Percentiles rank a stretch among this genome's conserved stretches.
These are phyloP conservation scores for Cercospora sp. DNA, from an alignment of 2,329 filamentous ascomycete species.

Conservation along the genomic window DNA sequence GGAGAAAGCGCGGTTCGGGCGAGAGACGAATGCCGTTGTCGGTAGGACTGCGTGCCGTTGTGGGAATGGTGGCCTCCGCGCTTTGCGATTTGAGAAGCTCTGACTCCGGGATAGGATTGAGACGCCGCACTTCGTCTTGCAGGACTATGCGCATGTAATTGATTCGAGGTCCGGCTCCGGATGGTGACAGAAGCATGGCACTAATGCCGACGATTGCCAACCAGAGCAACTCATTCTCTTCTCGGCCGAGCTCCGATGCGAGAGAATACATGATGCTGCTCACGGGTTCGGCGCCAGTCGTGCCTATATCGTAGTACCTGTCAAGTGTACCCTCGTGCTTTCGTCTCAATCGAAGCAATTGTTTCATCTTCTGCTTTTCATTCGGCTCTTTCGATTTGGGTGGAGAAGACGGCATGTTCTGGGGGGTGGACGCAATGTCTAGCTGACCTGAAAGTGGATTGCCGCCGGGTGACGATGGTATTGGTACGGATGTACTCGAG, in stretches of 20 bases:
- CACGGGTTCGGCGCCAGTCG: conserved; percentile 91
- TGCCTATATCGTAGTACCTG: conserved; percentile 81
- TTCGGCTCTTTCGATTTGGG: conserved; percentile 66
- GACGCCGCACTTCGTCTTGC: conserved; percentile 86
- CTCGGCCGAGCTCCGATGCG: conserved; percentile 88
- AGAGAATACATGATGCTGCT: conserved; percentile 93
- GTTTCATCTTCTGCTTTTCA: conserved; percentile 68
- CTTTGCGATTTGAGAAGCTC: conserved; percentile 57
- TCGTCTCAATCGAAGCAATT: conserved; percentile 71
- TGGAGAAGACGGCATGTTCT: conserved; percentile 53
- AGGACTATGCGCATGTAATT: conserved; percentile 78
- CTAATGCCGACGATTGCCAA: conserved; percentile 90
- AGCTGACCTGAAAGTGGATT: conserved; percentile 39
- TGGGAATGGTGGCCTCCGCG: conserved; percentile 81
- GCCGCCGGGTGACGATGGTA: conserved; percentile 63
- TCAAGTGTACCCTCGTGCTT: conserved; percentile 76
- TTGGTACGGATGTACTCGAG: conserved; percentile 70
- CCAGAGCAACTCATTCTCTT: conserved; percentile 97
- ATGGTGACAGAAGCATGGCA: conserved; percentile 75
- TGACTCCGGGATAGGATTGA: conserved; percentile 74
- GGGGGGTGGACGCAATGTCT: conserved; percentile 33
- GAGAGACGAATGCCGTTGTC: conserved; percentile 91
- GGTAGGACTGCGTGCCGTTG: conserved; percentile 81
- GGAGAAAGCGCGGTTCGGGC: conserved; percentile 87
- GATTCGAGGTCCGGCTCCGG: conserved; percentile 68